These are phyloP conservation scores for Fomes fomentarius DNA, from an alignment of 1,284 basidiomycete genomes.

Conservation along the genomic window DNA sequence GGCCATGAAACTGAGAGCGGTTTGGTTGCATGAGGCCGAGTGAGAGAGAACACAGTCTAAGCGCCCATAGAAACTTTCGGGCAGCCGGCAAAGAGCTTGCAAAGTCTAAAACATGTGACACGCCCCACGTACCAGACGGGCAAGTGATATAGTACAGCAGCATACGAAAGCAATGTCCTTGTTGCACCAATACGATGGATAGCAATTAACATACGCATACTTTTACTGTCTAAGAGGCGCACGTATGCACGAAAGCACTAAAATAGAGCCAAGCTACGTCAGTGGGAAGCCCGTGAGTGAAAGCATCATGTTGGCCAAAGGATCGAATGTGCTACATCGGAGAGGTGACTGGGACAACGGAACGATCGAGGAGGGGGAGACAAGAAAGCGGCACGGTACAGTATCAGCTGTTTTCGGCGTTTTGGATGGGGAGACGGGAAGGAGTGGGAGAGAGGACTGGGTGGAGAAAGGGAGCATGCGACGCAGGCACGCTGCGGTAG, in stretches of 20 bases:
- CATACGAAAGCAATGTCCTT: slow-evolving; percentile 22
- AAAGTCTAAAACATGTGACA: not conserved
- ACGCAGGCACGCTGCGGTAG: slow-evolving; percentile 5
- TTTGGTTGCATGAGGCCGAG: slow-evolving; percentile 18
- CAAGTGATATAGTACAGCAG: not conserved
- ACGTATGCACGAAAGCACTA: slow-evolving; percentile 38
- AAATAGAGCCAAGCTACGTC: slow-evolving; percentile 30
- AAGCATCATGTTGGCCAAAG: slow-evolving; percentile 27
- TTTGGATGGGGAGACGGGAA: slow-evolving; percentile 17
- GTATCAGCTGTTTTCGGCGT: slow-evolving; percentile 17
- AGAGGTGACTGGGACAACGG: slow-evolving; percentile 17
- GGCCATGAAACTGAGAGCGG: slow-evolving; percentile 7
- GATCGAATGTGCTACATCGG: slow-evolving; percentile 23
- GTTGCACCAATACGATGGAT: slow-evolving; percentile 24
- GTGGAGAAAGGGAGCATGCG: not conserved
- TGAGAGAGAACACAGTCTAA: not conserved
- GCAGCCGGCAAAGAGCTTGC: slow-evolving; percentile 3
- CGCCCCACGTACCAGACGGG: too few species aligned
- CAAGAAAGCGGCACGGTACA: slow-evolving; percentile 21
- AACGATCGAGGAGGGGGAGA: slow-evolving; percentile 17
- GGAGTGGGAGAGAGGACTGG: slow-evolving; percentile 4
- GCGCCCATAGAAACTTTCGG: slow-evolving; percentile 12
- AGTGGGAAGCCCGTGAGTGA: slow-evolving; percentile 20
- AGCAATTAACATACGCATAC: slow-evolving; percentile 34
- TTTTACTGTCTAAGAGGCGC: slow-evolving; percentile 35